Evolutionary conservation across 192 early-diverging fungal genomes (phyloP).

Genomic region (Entomortierella parvispora): DNA sequence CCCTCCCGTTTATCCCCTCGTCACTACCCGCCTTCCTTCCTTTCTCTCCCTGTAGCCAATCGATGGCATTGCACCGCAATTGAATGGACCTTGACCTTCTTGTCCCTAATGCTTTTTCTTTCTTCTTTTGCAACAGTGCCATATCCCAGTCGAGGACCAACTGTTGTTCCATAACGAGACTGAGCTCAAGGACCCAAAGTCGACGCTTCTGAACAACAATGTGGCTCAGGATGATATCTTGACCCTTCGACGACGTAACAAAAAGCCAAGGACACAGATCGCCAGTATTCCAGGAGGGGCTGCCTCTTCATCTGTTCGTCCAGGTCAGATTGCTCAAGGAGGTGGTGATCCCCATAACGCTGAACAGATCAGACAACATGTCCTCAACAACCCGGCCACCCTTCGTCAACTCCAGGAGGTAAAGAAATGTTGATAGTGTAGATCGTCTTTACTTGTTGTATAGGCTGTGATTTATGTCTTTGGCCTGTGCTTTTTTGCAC

Average conservation of each 20-base stretch:
- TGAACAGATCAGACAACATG: constrained; percentile 67
- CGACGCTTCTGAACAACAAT: constrained; percentile 71
- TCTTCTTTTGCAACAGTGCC: no score
- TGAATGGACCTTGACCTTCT: no score
- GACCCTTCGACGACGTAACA: constrained; percentile 59
- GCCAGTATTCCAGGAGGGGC: constrained; percentile 18
- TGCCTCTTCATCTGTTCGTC: constrained; percentile 12
- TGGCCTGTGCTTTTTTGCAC: neutral
- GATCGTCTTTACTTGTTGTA: constrained; percentile 1
- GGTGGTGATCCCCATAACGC: constrained; percentile 55
- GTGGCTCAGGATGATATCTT: constrained; percentile 82
- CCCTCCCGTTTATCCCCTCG: no score
- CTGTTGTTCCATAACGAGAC: constrained; percentile 72
- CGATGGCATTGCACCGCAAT: no score
- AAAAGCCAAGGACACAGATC: constrained; percentile 32
- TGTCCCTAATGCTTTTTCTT: no score
- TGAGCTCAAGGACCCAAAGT: constrained; percentile 66
- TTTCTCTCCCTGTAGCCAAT: no score
- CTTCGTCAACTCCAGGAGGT: constrained; percentile 67
- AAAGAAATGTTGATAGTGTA: constrained; percentile 13
- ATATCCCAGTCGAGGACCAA: constrained; percentile 72
- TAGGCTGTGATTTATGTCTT: neutral
- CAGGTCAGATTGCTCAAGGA: constrained; percentile 26
- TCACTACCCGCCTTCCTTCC: no score
- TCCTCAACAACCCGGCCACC: constrained; percentile 68